Evolutionary conservation across 2,329 filamentous ascomycete genomes (phyloP).

Genomic region (Pseudogymnoascus sp.): DNA sequence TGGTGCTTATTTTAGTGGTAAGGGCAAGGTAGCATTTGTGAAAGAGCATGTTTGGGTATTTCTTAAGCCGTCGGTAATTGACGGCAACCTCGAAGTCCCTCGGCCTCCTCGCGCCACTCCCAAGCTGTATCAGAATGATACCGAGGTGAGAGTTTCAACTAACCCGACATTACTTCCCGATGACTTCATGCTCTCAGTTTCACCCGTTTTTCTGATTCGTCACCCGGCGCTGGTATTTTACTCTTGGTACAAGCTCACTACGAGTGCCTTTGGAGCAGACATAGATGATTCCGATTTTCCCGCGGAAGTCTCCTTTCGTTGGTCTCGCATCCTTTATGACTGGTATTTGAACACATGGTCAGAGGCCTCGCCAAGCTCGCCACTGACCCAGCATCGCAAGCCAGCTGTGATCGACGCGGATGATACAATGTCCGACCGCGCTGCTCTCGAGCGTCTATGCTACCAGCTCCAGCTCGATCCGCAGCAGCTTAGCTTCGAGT

Average conservation of each 20-base stretch:
- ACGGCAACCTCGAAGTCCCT: neutral
- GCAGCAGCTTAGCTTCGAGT: neutral
- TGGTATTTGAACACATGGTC: neutral
- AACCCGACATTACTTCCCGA: constrained; percentile 1
- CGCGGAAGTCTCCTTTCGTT: neutral
- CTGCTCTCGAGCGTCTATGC: neutral
- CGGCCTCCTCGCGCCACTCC: neutral
- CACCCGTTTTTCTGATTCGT: neutral
- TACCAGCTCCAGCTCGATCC: neutral
- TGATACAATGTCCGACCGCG: neutral
- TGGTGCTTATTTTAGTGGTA: neutral
- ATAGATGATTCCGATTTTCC: neutral
- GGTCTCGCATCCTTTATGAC: neutral
- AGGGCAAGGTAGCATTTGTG: neutral
- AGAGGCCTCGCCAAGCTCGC: neutral
- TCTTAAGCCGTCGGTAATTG: neutral
- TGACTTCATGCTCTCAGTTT: neutral
- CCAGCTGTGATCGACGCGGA: neutral
- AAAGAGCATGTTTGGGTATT: neutral
- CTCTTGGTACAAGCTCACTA: neutral
- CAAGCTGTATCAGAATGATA: neutral
- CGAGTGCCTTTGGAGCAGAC: neutral
- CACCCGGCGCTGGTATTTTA: neutral
- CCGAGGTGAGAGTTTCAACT: neutral
- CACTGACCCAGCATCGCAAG: neutral